Conservation (phyloP, 768 basidiomycete genomes). For the Kwoniella sp. region DNA sequence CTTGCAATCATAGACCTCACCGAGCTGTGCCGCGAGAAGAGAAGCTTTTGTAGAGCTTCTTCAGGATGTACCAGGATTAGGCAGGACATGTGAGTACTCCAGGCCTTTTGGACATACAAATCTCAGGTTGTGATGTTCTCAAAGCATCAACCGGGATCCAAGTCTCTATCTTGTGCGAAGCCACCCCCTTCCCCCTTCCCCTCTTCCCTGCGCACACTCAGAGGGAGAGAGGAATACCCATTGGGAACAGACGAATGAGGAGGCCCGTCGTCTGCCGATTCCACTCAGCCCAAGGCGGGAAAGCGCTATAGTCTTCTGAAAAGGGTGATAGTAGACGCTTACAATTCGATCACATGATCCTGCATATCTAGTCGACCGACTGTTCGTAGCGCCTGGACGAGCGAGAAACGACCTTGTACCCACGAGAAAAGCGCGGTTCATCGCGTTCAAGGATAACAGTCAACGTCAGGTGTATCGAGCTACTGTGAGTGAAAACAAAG, state of each 20-base stretch:
- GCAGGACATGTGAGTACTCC: slow-evolving; percentile 36
- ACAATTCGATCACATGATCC: neutral
- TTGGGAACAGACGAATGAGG: no score
- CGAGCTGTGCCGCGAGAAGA: slow-evolving; percentile 17
- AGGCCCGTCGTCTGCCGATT: no score
- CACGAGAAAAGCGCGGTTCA: slow-evolving; percentile 32
- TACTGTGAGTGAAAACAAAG: slow-evolving; percentile 15
- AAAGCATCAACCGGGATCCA: no score
- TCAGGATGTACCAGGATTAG: slow-evolving; percentile 38
- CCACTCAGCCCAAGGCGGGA: no score
- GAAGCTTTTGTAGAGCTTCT: slow-evolving; percentile 39
- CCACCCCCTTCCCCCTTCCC: no score
- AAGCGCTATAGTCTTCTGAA: no score
- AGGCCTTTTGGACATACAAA: no score
- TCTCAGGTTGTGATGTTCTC: no score
- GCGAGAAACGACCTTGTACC: slow-evolving; percentile 44
- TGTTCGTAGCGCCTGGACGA: slow-evolving; percentile 38
- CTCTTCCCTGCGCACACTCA: no score
- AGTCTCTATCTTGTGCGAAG: no score
- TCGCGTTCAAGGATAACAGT: slow-evolving; percentile 33
- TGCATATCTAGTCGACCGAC: slow-evolving; percentile 28
- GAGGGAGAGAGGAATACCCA: no score
- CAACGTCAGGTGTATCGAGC: slow-evolving; percentile 25
- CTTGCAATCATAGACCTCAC: slow-evolving; percentile 18
- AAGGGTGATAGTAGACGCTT: no score